Conservation (phyloP, 176 grass and related monocot species). For the Neostapfia colusana region DNA sequence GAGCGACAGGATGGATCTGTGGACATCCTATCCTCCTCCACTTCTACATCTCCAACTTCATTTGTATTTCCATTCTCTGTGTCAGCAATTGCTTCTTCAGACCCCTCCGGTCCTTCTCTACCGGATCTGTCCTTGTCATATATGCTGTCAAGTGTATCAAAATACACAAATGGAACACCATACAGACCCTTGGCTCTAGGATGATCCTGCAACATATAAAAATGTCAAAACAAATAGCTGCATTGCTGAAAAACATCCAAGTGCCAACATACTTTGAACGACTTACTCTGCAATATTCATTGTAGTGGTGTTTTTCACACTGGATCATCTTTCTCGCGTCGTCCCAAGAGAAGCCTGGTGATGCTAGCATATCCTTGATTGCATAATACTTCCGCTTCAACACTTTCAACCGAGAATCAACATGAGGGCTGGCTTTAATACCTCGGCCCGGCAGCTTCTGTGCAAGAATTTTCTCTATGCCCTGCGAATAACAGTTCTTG, state of each 20-base stretch:
- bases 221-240: slow-evolving; percentile 5
- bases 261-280: neutral
- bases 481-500: slow-evolving; percentile 51
- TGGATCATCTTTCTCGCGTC: slow-evolving; percentile 24
- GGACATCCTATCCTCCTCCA: slow-evolving; percentile 17
- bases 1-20: slow-evolving; percentile 14
- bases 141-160: slow-evolving; percentile 43
- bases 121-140: slow-evolving; percentile 42
- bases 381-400: slow-evolving; percentile 45
- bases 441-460: slow-evolving; percentile 40
- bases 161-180: slow-evolving; percentile 39
- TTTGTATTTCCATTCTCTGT: slow-evolving; percentile 39
- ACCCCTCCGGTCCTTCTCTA: slow-evolving; percentile 36
- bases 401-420: slow-evolving; percentile 49
- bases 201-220: slow-evolving; percentile 47
- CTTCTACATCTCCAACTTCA: slow-evolving; percentile 37
- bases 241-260: neutral
- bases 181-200: slow-evolving; percentile 49
- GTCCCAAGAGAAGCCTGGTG: slow-evolving; percentile 42
- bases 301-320: slow-evolving; percentile 38
- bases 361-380: slow-evolving; percentile 48
- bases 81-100: slow-evolving; percentile 35
- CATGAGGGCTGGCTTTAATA: slow-evolving; percentile 46
- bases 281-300: slow-evolving; percentile 39
- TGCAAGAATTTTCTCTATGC: slow-evolving; percentile 44